Conservation (phyloP, 1,139 yeast genomes). For the Scheffersomyces segobiensis region DNA sequence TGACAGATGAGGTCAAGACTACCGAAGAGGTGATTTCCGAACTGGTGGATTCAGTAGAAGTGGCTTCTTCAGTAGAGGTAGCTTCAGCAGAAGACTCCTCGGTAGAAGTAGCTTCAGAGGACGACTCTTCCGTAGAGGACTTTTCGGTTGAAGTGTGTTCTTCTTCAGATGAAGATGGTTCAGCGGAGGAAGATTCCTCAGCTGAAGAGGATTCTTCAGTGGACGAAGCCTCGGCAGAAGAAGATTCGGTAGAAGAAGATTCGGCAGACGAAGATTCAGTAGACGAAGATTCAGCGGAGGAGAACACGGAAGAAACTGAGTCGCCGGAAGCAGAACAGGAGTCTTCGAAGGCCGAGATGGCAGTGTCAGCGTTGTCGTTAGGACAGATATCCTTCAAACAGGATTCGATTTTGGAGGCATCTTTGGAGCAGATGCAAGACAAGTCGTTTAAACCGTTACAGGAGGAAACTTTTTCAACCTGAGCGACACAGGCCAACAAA, state of each 20-base stretch:
- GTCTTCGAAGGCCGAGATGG: conserved; percentile 55
- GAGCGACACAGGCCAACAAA: conserved; percentile 81
- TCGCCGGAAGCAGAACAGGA: conserved; percentile 47
- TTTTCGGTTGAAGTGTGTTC: conserved; percentile 21
- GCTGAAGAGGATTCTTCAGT: conserved; percentile 29
- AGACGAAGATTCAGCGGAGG: conserved; percentile 9
- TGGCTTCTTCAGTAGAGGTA: conserved; percentile 11
- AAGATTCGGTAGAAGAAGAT: conserved; percentile 20
- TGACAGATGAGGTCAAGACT: conserved; percentile 2
- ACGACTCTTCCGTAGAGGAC: conserved; percentile 16
- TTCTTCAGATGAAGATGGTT: conserved; percentile 29
- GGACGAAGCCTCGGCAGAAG: conserved; percentile 27
- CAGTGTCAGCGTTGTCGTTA: conserved; percentile 53
- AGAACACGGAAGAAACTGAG: conserved; percentile 9
- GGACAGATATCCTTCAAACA: conserved; percentile 74
- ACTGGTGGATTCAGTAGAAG: conserved; percentile 15
- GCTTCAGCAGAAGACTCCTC: conserved; percentile 17
- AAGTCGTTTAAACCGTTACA: conserved; percentile 64
- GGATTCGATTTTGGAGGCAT: conserved; percentile 48
- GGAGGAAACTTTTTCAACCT: conserved; percentile 55
- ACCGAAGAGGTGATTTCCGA: conserved; percentile 6
- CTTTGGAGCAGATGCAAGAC: conserved; percentile 62
- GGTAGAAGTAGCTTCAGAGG: conserved; percentile 12
- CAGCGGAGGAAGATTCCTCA: conserved; percentile 23
- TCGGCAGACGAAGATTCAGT: conserved; percentile 24